These are phyloP conservation scores for Xerocomellus chrysenteron DNA, from an alignment of 768 basidiomycete genomes.

Conservation along the genomic window DNA sequence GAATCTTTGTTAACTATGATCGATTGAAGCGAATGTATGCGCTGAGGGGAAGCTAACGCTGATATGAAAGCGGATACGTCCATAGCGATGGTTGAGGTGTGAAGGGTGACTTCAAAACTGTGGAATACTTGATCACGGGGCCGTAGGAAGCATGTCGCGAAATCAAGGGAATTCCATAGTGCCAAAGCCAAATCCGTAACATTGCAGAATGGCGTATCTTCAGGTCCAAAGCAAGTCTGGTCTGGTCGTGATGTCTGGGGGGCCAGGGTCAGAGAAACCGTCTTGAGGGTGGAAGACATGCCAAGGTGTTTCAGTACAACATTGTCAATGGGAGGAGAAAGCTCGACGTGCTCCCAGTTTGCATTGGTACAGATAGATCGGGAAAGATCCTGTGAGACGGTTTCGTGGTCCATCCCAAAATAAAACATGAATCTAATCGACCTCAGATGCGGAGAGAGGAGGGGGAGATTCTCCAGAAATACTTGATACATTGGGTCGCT, in stretches of 20 bases:
- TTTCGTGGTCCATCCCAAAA: too few relatives aligned
- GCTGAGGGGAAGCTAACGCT: not conserved
- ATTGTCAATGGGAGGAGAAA: not conserved
- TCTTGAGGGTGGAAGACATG: not conserved
- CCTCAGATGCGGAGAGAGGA: not conserved
- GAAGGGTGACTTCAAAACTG: not conserved
- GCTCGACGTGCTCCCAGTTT: too few relatives aligned
- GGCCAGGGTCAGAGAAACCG: not conserved
- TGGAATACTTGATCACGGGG: not conserved
- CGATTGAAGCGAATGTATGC: slow-evolving; percentile 1
- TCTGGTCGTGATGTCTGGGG: not conserved
- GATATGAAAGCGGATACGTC: not conserved
- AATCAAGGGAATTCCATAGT: not conserved
- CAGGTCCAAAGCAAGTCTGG: not conserved
- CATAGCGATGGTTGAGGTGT: not conserved
- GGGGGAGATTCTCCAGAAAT: not conserved
- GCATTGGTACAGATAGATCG: not conserved
- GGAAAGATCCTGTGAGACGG: not conserved
- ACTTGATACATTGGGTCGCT: not conserved
- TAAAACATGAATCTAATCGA: not conserved
- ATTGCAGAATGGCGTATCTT: not conserved
- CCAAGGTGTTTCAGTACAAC: slow-evolving; percentile 1
- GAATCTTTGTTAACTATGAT: not conserved
- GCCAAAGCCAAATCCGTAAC: not conserved
- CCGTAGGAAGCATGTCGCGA: not conserved